These are phyloP conservation scores for Orbilia javanica DNA, from an alignment of 2,329 filamentous ascomycete genomes.

Conservation along the genomic window DNA sequence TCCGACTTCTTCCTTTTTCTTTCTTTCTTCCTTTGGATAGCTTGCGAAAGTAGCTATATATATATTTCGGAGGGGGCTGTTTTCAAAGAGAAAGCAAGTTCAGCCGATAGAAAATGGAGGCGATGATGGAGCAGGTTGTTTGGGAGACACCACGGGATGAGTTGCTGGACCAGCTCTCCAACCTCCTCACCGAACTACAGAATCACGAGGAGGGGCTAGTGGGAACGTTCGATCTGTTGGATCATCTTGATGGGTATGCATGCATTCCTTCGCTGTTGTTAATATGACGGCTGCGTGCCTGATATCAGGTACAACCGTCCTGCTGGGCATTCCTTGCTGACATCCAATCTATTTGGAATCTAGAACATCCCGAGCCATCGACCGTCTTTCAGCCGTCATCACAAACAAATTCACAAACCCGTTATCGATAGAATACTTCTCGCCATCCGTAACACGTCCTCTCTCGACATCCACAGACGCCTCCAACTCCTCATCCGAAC, in stretches of 20 bases:
- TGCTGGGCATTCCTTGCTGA: neutral
- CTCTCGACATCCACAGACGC: constrained; percentile 54
- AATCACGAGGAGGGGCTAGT: constrained; percentile 48
- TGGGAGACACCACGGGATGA: constrained; percentile 49
- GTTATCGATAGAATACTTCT: constrained; percentile 55
- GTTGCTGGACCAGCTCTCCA: constrained; percentile 57
- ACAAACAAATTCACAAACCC: constrained; percentile 55
- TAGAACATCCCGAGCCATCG: constrained; percentile 54
- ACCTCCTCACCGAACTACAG: constrained; percentile 43
- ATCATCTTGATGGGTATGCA: constrained; percentile 55
- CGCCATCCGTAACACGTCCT: constrained; percentile 51
- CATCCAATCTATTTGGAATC: neutral
- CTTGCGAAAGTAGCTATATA: constrained; percentile 12
- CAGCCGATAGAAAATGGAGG: constrained; percentile 53
- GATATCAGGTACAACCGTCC: neutral
- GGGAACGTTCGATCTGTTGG: constrained; percentile 53
- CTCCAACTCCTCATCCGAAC: constrained; percentile 55
- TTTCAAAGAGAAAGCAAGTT: neutral
- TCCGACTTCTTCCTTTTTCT: no score
- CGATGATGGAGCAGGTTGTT: constrained; percentile 13
- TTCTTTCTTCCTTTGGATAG: no score
- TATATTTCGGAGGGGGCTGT: constrained; percentile 12
- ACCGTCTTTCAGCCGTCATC: constrained; percentile 56
- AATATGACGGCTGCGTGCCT: neutral
- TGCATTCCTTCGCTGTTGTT: neutral